Percentiles rank a stretch among this genome's conserved stretches.
phyloP scores from a whole-genome alignment of 1,284 basidiomycete genomes.

The Sphagnurus paluster region DNA sequence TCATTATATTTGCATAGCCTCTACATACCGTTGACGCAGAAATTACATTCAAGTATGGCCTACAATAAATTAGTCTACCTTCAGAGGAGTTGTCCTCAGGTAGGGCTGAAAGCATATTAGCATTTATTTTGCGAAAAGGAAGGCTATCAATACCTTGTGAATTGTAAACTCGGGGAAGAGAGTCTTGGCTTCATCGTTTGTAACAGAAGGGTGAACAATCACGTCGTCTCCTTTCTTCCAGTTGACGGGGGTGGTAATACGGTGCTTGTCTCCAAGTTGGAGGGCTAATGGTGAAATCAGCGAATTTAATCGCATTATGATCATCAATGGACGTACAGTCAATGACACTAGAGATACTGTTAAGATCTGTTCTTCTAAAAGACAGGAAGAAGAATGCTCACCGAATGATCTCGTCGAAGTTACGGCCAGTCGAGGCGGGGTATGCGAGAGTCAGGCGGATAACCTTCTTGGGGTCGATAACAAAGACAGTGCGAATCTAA shows the following conservation, averaged over 20 bases:
- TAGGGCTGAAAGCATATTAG: slow-evolving; percentile 52
- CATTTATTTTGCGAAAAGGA: neutral
- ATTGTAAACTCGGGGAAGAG: slow-evolving; percentile 77
- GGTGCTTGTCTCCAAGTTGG: slow-evolving; percentile 92
- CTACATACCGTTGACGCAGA: no score
- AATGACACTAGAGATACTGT: slow-evolving; percentile 33
- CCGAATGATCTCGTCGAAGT: slow-evolving; percentile 90
- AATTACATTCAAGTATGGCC: no score
- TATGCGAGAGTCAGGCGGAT: slow-evolving; percentile 92
- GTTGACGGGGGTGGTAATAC: slow-evolving; percentile 87
- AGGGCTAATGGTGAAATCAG: slow-evolving; percentile 51
- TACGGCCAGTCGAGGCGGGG: slow-evolving; percentile 83
- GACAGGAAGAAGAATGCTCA: slow-evolving; percentile 27
- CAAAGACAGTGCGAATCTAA: slow-evolving; percentile 92
- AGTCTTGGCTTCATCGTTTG: slow-evolving; percentile 85
- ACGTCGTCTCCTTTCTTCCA: slow-evolving; percentile 94
- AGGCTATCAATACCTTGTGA: slow-evolving; percentile 53
- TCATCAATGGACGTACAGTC: slow-evolving; percentile 34
- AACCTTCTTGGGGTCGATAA: slow-evolving; percentile 90
- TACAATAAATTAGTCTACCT: slow-evolving; percentile 34
- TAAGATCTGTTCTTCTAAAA: neutral
- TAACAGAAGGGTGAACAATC: slow-evolving; percentile 91
- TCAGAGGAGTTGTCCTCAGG: slow-evolving; percentile 73
- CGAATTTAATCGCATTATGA: slow-evolving; percentile 1
- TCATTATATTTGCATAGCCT: no score